Conservation (phyloP, 805 yeast genomes). For the Priceomyces haplophilus region DNA sequence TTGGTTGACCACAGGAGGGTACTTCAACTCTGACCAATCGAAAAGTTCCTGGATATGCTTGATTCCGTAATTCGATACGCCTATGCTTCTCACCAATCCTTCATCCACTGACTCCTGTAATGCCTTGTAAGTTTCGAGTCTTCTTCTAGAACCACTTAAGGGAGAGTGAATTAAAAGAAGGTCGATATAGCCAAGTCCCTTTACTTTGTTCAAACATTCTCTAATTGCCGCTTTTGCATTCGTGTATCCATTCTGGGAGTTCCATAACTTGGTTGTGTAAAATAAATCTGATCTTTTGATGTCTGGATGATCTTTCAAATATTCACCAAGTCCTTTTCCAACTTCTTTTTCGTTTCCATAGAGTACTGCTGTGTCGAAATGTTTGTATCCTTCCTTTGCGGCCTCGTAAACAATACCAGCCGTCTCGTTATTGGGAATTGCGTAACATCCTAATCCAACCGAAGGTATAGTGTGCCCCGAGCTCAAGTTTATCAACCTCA, state of each 20-base stretch:
- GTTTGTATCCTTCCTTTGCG: slow-evolving; percentile 62
- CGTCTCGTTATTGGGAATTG: slow-evolving; percentile 32
- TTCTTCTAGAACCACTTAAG: slow-evolving; percentile 33
- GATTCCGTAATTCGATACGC: slow-evolving; percentile 63
- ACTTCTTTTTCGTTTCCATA: slow-evolving; percentile 68
- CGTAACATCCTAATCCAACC: slow-evolving; percentile 52
- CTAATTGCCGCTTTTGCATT: slow-evolving; percentile 58
- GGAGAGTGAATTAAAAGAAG: slow-evolving; percentile 65
- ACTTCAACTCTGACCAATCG: slow-evolving; percentile 41
- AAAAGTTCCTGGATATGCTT: slow-evolving; percentile 55
- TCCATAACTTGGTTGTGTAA: slow-evolving; percentile 74
- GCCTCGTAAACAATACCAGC: slow-evolving; percentile 52
- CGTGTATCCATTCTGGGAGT: slow-evolving; percentile 57
- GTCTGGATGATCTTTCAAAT: slow-evolving; percentile 35
- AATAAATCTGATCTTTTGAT: slow-evolving; percentile 26
- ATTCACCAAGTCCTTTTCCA: slow-evolving; percentile 55
- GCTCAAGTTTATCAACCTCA: slow-evolving; percentile 15
- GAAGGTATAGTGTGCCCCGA: slow-evolving; percentile 39
- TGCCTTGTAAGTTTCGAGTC: slow-evolving; percentile 53
- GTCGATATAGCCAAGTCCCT: slow-evolving; percentile 64
- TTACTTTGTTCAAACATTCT: slow-evolving; percentile 50
- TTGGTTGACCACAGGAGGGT: slow-evolving; percentile 48
- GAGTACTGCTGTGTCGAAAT: slow-evolving; percentile 71
- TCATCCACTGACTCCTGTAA: slow-evolving; percentile 52
- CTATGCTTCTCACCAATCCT: slow-evolving; percentile 52